phyloP scores from a whole-genome alignment of 352 stramenopile genomes.

The Poterioochromonas sp. region DNA sequence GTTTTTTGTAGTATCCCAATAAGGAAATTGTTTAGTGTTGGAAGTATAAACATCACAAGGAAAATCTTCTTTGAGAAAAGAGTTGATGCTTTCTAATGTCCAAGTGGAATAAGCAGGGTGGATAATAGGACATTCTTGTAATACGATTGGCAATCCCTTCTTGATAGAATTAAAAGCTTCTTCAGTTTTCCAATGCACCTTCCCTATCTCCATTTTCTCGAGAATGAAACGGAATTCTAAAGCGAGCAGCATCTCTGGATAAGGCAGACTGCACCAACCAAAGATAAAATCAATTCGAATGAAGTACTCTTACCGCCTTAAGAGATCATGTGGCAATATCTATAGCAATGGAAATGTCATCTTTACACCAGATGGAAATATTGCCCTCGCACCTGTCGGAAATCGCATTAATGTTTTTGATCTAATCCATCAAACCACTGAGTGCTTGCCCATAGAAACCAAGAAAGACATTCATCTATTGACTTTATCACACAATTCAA shows the following conservation, averaged over 20 bases:
- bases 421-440: slow-evolving; percentile 50
- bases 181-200: background rate
- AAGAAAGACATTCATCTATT: slow-evolving; percentile 68
- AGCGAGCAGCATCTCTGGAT: no score
- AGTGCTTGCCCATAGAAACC: slow-evolving; percentile 73
- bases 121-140: background rate
- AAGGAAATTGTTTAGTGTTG: background rate
- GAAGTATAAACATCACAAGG: background rate
- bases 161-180: background rate
- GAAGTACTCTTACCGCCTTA: slow-evolving; percentile 45
- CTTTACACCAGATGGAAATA: slow-evolving; percentile 80
- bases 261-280: no score
- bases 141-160: background rate
- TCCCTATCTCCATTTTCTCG: background rate
- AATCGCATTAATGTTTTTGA: slow-evolving; percentile 85
- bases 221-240: no score
- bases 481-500: background rate
- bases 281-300: slow-evolving; percentile 33
- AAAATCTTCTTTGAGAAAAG: background rate
- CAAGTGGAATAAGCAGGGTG: background rate
- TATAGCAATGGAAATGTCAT: slow-evolving; percentile 81
- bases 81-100: background rate
- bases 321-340: slow-evolving; percentile 56
- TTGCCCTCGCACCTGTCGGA: slow-evolving; percentile 72
- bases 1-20: slow-evolving; percentile 18